A percentile compares a stretch with the other conserved stretches of the same genome.
Conservation (phyloP, 2,329 filamentous ascomycete genomes). For the Cucurbitaria berberidis region DNA sequence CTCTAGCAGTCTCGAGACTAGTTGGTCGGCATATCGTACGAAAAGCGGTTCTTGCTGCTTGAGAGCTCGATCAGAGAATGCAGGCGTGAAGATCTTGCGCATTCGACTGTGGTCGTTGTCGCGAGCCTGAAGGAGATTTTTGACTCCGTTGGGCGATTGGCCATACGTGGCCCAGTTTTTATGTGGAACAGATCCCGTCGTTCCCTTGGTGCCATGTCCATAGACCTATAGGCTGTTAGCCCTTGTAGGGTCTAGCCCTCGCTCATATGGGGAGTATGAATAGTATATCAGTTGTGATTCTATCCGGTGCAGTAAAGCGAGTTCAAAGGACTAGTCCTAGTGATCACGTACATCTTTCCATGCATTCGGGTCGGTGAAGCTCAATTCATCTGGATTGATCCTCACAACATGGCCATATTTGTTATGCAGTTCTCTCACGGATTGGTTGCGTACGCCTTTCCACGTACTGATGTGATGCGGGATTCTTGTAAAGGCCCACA, state of each 20-base stretch:
- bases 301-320: neutral
- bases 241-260: neutral
- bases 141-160: constrained; percentile 32
- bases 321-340: neutral
- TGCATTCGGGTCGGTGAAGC: constrained; percentile 46
- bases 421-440: constrained; percentile 42
- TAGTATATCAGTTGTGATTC: neutral
- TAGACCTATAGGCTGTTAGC: constrained; percentile 21
- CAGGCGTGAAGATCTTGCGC: constrained; percentile 49
- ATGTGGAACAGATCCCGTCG: constrained; percentile 17
- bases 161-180: constrained; percentile 38
- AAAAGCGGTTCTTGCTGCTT: constrained; percentile 52
- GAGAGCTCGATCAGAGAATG: constrained; percentile 52
- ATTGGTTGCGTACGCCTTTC: constrained; percentile 28
- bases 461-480: constrained; percentile 35
- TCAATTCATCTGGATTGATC: constrained; percentile 50
- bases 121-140: constrained; percentile 36
- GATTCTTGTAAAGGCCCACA: constrained; percentile 45
- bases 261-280: no score
- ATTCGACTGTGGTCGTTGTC: constrained; percentile 47
- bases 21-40: constrained; percentile 48
- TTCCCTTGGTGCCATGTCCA: constrained; percentile 32
- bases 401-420: constrained; percentile 53
- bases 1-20: constrained; percentile 49
- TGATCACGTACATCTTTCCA: constrained; percentile 36